Base-by-base conservation (phyloP, 176 grass and related monocot species). In the Triticum urartu region DNA sequence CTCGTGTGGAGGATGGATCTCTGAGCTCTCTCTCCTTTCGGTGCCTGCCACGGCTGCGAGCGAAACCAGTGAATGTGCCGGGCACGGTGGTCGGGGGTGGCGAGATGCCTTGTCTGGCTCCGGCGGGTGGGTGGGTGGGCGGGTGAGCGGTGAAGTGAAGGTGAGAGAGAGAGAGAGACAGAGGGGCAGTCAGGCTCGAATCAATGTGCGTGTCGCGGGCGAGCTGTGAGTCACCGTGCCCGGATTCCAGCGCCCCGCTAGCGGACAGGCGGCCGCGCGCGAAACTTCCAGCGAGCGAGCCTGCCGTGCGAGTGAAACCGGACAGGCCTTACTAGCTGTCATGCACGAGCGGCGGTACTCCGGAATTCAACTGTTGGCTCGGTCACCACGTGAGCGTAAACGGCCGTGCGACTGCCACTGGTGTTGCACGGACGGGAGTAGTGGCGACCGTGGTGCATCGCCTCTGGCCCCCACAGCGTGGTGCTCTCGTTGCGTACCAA, bases 161-260 rank as follows among this genome's bases (percentile, higher is more conserved):
- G 78, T 4, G 52, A 59, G 75, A 30, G 28, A 30, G 35, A 6
- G 35, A 38, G 36, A 40, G 24, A 40, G 70, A 1, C 75, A 42
- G 61, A 3, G 22, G 7, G 79, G 79, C 63, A 50, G 18, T 30
- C 40, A 75, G 72, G 40, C 40, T 5, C 9, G 40, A 81, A 50
- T 71, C 80, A 38, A 58, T 25, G 58, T 58, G 54, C 54, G 54
- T 59, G 56, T 21, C 56, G 56, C 20, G 18, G 6, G 56, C 22
- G 80, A 43, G 69, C 38, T 18, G 50, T 54, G 50, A 18, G 69
- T 9, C 58, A 65, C 71, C 22, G 25, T 42, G 18, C 35, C 2
- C 52, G 28, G 87, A 85, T 89, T 89, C 88, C 77, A 75, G 88
- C 68, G 45, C 47, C 88, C 77, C 69, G 83, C 83, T 85, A 76